Conservation (phyloP, 306 rosid species). For the Castanea mollissima region DNA sequence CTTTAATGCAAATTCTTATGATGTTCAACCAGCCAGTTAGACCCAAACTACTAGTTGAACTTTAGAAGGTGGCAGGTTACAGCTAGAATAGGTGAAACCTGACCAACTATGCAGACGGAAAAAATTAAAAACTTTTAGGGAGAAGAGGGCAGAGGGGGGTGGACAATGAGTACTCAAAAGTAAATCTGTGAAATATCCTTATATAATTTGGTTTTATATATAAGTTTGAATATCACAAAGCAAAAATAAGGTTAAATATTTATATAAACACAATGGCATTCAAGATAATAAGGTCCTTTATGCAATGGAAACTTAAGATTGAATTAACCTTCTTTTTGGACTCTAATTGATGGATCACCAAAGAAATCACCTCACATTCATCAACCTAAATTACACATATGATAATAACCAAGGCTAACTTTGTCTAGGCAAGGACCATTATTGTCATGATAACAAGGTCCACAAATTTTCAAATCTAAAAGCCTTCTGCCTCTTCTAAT, state of each 20-base stretch:
- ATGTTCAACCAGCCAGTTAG: not conserved
- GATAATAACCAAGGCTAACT: constrained; percentile 15
- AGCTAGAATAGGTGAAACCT: not conserved
- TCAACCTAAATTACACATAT: constrained; percentile 8
- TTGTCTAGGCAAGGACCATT: not conserved
- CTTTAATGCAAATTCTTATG: not conserved
- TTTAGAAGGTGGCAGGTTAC: not conserved
- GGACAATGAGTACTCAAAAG: not conserved
- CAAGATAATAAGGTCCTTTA: not conserved
- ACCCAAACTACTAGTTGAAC: not conserved
- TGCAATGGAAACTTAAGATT: not conserved
- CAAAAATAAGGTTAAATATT: not conserved
- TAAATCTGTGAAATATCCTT: not conserved
- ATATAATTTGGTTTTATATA: not conserved
- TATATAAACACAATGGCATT: not conserved
- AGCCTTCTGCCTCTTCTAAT: too few species aligned
- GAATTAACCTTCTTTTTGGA: not conserved
- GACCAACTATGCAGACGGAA: not conserved
- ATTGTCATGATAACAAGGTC: too few species aligned
- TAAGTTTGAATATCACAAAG: not conserved
- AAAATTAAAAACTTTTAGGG: too few species aligned
- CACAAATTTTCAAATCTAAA: too few species aligned
- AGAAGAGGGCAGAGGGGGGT: too few species aligned
- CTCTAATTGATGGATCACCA: not conserved
- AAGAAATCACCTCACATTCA: not conserved